Evolutionary conservation across 331 rosid species (phyloP), one percentile per base, ranked within the genome.

Genomic region (Stylosanthes scabra): DNA sequence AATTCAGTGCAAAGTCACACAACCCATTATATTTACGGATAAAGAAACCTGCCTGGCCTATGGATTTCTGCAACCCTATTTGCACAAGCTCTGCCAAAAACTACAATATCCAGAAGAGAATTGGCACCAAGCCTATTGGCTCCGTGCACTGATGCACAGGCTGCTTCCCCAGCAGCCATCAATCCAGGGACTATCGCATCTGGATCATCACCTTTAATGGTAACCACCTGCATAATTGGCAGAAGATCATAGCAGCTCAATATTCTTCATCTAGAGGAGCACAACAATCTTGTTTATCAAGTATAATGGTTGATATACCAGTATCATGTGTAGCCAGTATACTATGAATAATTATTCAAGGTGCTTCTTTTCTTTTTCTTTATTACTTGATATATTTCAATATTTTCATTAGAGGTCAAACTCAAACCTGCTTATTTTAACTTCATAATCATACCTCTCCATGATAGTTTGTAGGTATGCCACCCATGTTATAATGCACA

Each of bases 41-140:
- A 64, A 74, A 14, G 28, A 69, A 77, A 68, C 84, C 82, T 87
- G 79, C 99, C 99, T 83, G 99, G 99, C 79, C 78, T 92, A 50
- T 75, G 75, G 72, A 90, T 85, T 82, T 95, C 97, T 58, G 98
- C 96, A 70, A 92, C 98, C 80, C 99, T 95, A 83, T 95, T 95
- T 41, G 99, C 99, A 82, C 98, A 92, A 73, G 99, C 99, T 75
- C 99, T 88, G 12, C 99, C 99, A 63, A 92, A 95, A 79, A 92
- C 98, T 76, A 95, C 99, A 77, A 95, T 95, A 82, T 92, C 99
- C 67, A 95, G 90, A 79, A 95, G 98, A 49, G 99, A 95, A 82
- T 95, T 95, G 66, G 99, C 99, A 69, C 99, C 99, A 75, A 95
- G 99, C 80, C 99, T 87, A 83, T 95, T 95, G 77, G 99, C 93